phyloP scores from a whole-genome alignment of 768 basidiomycete species.

The Rhodotorula paludigena region DNA sequence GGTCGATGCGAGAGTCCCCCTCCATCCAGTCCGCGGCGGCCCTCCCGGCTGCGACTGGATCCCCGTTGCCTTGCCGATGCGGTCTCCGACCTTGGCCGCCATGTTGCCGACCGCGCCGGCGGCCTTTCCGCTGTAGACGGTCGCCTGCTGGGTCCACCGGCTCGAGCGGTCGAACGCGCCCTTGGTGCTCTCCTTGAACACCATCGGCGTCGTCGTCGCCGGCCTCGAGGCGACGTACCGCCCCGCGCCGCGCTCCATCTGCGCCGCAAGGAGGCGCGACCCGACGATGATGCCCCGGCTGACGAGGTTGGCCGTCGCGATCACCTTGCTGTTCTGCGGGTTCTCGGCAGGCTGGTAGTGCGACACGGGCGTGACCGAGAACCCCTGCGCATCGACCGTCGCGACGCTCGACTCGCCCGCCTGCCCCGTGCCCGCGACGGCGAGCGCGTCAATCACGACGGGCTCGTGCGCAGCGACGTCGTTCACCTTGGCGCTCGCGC shows the following conservation, averaged over 20 bases:
- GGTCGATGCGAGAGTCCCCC: constrained; percentile 8
- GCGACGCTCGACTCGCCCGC: neutral
- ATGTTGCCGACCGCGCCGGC: constrained; percentile 6
- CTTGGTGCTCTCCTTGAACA: constrained; percentile 15
- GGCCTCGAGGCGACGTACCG: constrained; percentile 5
- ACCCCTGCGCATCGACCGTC: neutral
- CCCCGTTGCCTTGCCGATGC: constrained; percentile 22
- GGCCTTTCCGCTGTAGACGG: constrained; percentile 20
- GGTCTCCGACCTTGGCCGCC: constrained; percentile 13
- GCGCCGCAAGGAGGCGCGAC: neutral
- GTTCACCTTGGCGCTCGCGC: neutral
- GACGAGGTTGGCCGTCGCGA: constrained; percentile 22
- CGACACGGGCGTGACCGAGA: constrained; percentile 20
- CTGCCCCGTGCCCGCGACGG: neutral
- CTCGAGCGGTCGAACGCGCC: neutral
- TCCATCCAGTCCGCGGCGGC: constrained; percentile 5
- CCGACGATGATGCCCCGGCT: constrained; percentile 26
- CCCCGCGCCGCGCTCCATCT: constrained; percentile 14
- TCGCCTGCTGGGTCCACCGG: constrained; percentile 7
- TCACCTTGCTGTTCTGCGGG: constrained; percentile 9
- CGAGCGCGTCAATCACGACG: constrained; percentile 27
- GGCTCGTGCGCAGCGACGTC: constrained; percentile 24
- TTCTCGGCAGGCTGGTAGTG: constrained; percentile 21
- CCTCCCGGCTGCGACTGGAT: constrained; percentile 12
- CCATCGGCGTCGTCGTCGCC: constrained; percentile 19